phyloP scores from a whole-genome alignment of 1,284 basidiomycete species.

The Cryptococcus hybrid region DNA sequence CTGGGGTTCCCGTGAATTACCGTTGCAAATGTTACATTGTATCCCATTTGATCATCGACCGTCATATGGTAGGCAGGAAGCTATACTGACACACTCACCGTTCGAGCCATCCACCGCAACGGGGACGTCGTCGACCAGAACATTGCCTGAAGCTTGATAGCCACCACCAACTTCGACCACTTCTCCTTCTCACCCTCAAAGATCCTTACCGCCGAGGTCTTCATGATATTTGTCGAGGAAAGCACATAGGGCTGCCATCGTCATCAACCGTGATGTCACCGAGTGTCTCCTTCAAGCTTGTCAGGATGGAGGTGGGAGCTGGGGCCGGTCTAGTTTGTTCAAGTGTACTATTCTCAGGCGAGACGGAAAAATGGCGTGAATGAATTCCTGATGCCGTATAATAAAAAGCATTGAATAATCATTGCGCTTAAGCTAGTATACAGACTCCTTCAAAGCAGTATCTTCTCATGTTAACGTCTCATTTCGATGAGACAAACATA shows the following conservation, averaged over 20 bases:
- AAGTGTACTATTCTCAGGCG: constrained; percentile 45
- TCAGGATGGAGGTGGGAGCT: constrained; percentile 32
- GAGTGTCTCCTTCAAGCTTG: constrained; percentile 26
- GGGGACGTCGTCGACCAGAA: constrained; percentile 49
- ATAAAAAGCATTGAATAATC: too few relatives aligned
- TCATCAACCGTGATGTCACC: constrained; percentile 38
- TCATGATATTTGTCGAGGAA: constrained; percentile 42
- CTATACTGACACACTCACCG: constrained; percentile 51
- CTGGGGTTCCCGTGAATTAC: constrained; percentile 52
- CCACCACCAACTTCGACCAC: constrained; percentile 28
- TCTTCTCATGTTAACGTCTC: too few relatives aligned
- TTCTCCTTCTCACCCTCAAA: constrained; percentile 31
- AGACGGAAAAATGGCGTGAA: too few relatives aligned
- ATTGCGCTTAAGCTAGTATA: too few relatives aligned
- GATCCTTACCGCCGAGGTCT: constrained; percentile 23
- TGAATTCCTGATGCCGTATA: too few relatives aligned
- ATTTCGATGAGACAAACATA: too few relatives aligned
- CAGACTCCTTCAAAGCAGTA: too few relatives aligned
- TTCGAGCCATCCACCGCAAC: constrained; percentile 55
- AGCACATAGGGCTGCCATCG: constrained; percentile 42
- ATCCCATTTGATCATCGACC: neutral
- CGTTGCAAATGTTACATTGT: constrained; percentile 1
- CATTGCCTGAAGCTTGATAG: constrained; percentile 27
- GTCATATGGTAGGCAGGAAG: constrained; percentile 40
- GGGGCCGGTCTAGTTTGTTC: constrained; percentile 30